Evolutionary conservation across 2,329 filamentous ascomycete species (phyloP), one percentile per base, ranked within the genome.

Genomic region (Epichloe hybrida): DNA sequence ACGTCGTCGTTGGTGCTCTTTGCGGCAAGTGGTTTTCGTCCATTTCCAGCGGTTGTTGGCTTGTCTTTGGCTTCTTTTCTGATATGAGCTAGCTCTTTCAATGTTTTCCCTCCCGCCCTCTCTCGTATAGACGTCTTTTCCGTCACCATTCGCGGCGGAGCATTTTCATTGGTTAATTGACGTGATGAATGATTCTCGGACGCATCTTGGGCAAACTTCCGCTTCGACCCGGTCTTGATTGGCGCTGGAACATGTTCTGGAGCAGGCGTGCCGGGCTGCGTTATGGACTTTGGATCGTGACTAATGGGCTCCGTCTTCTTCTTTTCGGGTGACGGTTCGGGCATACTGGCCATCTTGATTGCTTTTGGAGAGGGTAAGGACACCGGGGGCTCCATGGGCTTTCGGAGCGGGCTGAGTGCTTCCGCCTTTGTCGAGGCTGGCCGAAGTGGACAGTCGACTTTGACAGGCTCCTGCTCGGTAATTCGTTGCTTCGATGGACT

Each of bases 1-100:
- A 84, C 60, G 56, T 77, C 73, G 50, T 79, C 72, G 58, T 83
- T 83, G 15, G 76, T 75, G 64, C 69, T 83, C 65, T 83, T 84
- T 44, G 69, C 68, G 7, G 72, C 66, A 11, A 81, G 65, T 1
- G 77, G 74, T 52, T 71, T 75, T 47, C 77, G 72, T 37, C 62
- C 55, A 21, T 61, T 59, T 11, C 60, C 57, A 6, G 56, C 52
- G 1, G 58, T 53, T n/a, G 60, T 58, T 8, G 61, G 54, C 44
- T 59, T 64, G 44, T 68, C 64, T 48, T 63, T 63, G 3, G 57
- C 57, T n/a, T 74, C 72, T 50, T 68, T 72, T 50, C 66, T 69
- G 49, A 66, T 63, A 36, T 59, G 62, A 5, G 72, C 61, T 5
- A 74, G 58, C 40, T 75, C 72, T 54, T 75, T 79, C 47, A 75